phyloP scores from a whole-genome alignment of 345 rosid species.

The Durio zibethinus region DNA sequence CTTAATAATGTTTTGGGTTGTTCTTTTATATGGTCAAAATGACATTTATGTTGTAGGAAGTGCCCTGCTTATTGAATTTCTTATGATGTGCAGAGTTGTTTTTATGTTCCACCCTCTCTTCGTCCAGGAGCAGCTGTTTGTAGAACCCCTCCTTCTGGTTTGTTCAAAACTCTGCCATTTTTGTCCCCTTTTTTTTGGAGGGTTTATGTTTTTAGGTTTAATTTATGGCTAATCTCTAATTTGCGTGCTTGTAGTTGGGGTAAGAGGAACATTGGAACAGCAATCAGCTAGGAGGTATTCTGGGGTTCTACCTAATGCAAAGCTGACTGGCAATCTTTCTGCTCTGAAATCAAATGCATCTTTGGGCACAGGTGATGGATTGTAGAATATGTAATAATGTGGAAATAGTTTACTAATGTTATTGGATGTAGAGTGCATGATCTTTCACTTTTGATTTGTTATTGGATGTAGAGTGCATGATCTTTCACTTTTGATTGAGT shows the following conservation, averaged over 20 bases:
- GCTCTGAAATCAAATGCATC: slow-evolving; percentile 47
- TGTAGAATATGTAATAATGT: not conserved
- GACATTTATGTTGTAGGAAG: not conserved
- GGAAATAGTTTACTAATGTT: not conserved
- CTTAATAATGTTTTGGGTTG: not conserved
- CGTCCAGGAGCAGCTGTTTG: slow-evolving; percentile 47
- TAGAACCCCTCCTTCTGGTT: slow-evolving; percentile 77
- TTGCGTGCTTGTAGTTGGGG: slow-evolving; percentile 39
- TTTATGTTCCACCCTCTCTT: slow-evolving; percentile 83
- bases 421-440: not conserved
- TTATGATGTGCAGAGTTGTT: slow-evolving; percentile 60
- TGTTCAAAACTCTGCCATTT: not conserved
- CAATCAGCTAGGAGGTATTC: slow-evolving; percentile 46
- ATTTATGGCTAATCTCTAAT: not conserved
- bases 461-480: too few species aligned
- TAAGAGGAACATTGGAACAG: slow-evolving; percentile 48
- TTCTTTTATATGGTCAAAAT: not conserved
- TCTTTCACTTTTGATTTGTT: too few species aligned
- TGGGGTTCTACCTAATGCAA: slow-evolving; percentile 40
- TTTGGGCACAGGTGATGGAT: slow-evolving; percentile 39
- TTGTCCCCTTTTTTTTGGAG: not conserved
- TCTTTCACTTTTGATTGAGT: too few species aligned
- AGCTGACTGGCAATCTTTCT: slow-evolving; percentile 37
- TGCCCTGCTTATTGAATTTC: not conserved
- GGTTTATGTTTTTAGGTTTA: not conserved